Evolutionary conservation across 2,329 filamentous ascomycete species (phyloP).

Genomic region (Beauveria rudraprayagi): DNA sequence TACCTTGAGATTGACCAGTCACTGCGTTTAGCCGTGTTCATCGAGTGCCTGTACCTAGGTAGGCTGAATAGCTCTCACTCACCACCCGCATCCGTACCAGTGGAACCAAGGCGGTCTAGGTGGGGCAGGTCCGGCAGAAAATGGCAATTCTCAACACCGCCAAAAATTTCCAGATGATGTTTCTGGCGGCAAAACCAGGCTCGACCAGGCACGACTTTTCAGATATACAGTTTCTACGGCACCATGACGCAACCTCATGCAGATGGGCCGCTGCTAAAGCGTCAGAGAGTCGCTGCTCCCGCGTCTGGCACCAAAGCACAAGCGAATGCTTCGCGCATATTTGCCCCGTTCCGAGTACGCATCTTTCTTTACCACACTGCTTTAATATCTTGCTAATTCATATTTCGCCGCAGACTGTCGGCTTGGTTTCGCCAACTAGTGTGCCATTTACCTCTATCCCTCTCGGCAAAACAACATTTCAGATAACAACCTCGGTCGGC

Average conservation of each 20-base stretch:
- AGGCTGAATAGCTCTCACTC: no score
- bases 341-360: slow-evolving; percentile 84
- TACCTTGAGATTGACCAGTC: neutral
- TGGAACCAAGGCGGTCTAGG: slow-evolving; percentile 4
- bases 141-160: slow-evolving; percentile 20
- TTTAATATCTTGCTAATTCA: slow-evolving; percentile 10
- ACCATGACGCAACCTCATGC: slow-evolving; percentile 51
- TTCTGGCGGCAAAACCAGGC: slow-evolving; percentile 14
- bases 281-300: slow-evolving; percentile 55
- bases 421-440: slow-evolving; percentile 80
- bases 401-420: slow-evolving; percentile 61
- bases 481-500: slow-evolving; percentile 93
- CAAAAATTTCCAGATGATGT: slow-evolving; percentile 22
- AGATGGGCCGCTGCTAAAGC: slow-evolving; percentile 62
- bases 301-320: slow-evolving; percentile 29
- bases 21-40: neutral
- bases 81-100: neutral
- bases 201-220: slow-evolving; percentile 15
- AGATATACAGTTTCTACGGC: slow-evolving; percentile 7
- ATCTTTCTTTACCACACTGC: neutral
- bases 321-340: slow-evolving; percentile 64
- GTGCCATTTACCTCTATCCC: slow-evolving; percentile 88
- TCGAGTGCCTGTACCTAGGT: no score
- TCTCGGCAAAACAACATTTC: slow-evolving; percentile 88
- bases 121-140: slow-evolving; percentile 17